Conservation (phyloP, 2,329 filamentous ascomycete species). For the Didymella sp. region DNA sequence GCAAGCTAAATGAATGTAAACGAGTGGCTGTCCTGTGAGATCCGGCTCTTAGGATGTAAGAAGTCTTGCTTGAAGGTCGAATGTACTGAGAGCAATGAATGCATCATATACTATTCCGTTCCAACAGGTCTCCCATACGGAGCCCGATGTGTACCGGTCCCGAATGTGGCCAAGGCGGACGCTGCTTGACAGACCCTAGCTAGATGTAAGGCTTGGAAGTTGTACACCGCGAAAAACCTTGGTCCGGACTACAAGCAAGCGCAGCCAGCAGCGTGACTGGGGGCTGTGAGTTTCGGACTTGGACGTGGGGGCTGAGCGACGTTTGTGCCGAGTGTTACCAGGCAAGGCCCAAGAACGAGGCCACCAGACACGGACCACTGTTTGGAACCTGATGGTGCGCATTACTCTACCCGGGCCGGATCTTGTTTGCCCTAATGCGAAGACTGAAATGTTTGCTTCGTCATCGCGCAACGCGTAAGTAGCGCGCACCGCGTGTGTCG, state of each 20-base stretch:
- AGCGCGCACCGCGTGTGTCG: background rate
- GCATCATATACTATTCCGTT: slow-evolving; percentile 16
- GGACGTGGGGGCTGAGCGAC: slow-evolving; percentile 7
- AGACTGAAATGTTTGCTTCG: background rate
- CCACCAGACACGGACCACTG: background rate
- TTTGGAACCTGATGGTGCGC: background rate
- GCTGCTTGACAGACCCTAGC: slow-evolving; percentile 16
- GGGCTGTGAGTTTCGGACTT: slow-evolving; percentile 8
- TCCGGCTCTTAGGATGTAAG: slow-evolving; percentile 18
- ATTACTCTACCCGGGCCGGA: background rate
- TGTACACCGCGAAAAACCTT: background rate
- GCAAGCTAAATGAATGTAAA: slow-evolving; percentile 8
- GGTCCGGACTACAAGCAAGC: slow-evolving; percentile 1
- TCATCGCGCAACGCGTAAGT: background rate
- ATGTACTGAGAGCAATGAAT: background rate
- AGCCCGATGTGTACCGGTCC: background rate
- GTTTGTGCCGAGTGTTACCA: slow-evolving; percentile 3
- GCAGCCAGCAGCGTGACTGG: background rate
- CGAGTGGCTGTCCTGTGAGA: slow-evolving; percentile 20
- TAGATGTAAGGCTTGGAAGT: background rate
- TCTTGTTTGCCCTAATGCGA: background rate
- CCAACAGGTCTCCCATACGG: background rate
- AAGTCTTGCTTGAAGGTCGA: slow-evolving; percentile 18
- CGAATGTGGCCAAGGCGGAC: background rate
- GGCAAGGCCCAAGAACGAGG: background rate